Evolutionary conservation across 148 eudicot species (phyloP).

Genomic region (Rhododendron kiyosumense): DNA sequence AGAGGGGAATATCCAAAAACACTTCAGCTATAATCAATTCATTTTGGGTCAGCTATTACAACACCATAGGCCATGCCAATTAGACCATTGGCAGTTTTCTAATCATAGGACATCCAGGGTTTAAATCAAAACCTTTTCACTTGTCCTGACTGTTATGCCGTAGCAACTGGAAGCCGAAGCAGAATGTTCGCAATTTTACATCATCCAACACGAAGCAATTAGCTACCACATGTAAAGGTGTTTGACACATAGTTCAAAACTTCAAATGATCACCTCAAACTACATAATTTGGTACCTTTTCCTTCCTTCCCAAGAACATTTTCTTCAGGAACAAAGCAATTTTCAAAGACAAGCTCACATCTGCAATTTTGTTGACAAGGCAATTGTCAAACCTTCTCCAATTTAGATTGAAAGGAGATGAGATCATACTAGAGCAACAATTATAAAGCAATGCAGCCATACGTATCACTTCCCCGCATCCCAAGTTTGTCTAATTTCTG

Average conservation of each 20-base stretch:
- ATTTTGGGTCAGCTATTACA: neutral
- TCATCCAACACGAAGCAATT: neutral
- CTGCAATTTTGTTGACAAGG: slow-evolving; percentile 40
- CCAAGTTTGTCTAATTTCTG: slow-evolving; percentile 98
- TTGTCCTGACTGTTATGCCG: neutral
- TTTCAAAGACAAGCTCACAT: slow-evolving; percentile 98
- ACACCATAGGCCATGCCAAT: neutral
- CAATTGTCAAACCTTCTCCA: slow-evolving; percentile 6
- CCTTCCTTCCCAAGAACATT: slow-evolving; percentile 94
- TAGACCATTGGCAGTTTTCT: neutral
- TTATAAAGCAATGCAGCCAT: slow-evolving; percentile 29
- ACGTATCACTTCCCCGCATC: slow-evolving; percentile 99
- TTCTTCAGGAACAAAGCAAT: slow-evolving; percentile 92
- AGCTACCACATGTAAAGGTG: neutral
- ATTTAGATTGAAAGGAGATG: neutral
- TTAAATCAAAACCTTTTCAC: neutral
- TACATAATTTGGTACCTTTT: slow-evolving; percentile 46
- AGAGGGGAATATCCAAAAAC: neutral
- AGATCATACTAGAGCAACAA: neutral
- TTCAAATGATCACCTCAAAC: neutral
- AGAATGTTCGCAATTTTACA: neutral
- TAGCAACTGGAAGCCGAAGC: neutral
- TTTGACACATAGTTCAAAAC: neutral
- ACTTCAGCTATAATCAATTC: neutral
- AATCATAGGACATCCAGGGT: neutral